Percentiles rank a stretch among this genome's conserved stretches.
Conservation (phyloP, 257 asterid species). For the Cinchona pubescens region DNA sequence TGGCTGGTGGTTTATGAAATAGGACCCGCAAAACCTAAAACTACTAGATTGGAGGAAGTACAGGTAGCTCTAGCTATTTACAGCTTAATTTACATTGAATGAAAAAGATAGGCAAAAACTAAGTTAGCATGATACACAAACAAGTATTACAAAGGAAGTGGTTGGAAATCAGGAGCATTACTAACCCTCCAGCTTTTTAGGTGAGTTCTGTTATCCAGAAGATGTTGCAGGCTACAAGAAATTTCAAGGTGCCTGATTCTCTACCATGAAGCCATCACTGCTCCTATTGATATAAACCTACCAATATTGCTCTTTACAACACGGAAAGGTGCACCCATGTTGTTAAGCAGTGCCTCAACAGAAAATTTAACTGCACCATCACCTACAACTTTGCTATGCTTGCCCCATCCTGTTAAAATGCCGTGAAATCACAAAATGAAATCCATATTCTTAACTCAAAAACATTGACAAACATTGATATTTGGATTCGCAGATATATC, state of each 20-base stretch:
- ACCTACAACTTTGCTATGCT: constrained; percentile 93
- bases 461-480: neutral
- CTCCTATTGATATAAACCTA: constrained; percentile 70
- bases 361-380: constrained; percentile 75
- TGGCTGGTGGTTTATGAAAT: neutral
- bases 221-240: too few relatives aligned
- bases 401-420: constrained; percentile 97
- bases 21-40: neutral
- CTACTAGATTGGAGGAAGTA: neutral
- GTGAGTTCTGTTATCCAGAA: constrained; percentile 57
- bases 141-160: constrained; percentile 46
- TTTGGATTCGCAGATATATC: neutral
- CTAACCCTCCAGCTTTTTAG: constrained; percentile 30
- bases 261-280: constrained; percentile 78
- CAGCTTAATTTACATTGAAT: constrained; percentile 12
- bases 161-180: constrained; percentile 38
- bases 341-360: constrained; percentile 62
- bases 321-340: constrained; percentile 85
- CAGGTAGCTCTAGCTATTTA: neutral
- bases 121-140: constrained; percentile 9
- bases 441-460: neutral
- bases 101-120: constrained; percentile 3
- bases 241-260: constrained; percentile 71
- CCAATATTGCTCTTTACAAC: constrained; percentile 83
- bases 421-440: constrained; percentile 33